Percentiles rank a stretch among this genome's conserved stretches.
Conservation (phyloP, 495 filamentous ascomycete species). For the Neurospora sp. region DNA sequence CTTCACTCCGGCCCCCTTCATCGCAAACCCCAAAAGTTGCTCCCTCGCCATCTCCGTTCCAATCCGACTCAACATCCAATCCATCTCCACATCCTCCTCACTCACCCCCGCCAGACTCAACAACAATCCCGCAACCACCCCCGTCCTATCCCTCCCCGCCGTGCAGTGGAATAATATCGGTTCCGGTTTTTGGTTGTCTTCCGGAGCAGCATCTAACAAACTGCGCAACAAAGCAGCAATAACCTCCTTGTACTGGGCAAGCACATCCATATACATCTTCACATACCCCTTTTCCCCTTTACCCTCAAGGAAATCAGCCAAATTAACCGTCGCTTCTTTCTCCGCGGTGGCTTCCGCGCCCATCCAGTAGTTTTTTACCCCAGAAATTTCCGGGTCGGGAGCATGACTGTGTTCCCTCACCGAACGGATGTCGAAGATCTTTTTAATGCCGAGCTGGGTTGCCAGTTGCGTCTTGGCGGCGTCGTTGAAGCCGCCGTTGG, state of each 20-base stretch:
- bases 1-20: slow-evolving; percentile 19
- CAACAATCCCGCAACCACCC: slow-evolving; percentile 47
- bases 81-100: slow-evolving; percentile 34
- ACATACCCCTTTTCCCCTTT: slow-evolving; percentile 30
- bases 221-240: slow-evolving; percentile 27
- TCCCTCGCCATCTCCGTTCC: slow-evolving; percentile 36
- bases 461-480: slow-evolving; percentile 28
- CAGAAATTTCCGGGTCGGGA: slow-evolving; percentile 29
- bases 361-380: slow-evolving; percentile 33
- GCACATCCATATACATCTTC: slow-evolving; percentile 33
- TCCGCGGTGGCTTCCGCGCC: slow-evolving; percentile 7
- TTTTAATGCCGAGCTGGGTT: slow-evolving; percentile 26
- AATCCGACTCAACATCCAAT: slow-evolving; percentile 42
- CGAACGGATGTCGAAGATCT: slow-evolving; percentile 36
- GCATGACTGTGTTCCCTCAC: slow-evolving; percentile 22
- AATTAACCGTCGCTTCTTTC: slow-evolving; percentile 20
- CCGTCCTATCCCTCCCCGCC: slow-evolving; percentile 58
- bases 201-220: slow-evolving; percentile 28
- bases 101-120: slow-evolving; percentile 42
- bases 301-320: slow-evolving; percentile 29
- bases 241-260: slow-evolving; percentile 24
- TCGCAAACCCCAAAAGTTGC: slow-evolving; percentile 29
- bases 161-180: slow-evolving; percentile 39
- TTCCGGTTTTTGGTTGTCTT: slow-evolving; percentile 22
- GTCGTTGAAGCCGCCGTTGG: slow-evolving; percentile 17